Evolutionary conservation across 192 early-diverging fungal genomes (phyloP), one percentile per base, ranked within the genome.

Genomic region (Paraglomus brasilianum): DNA sequence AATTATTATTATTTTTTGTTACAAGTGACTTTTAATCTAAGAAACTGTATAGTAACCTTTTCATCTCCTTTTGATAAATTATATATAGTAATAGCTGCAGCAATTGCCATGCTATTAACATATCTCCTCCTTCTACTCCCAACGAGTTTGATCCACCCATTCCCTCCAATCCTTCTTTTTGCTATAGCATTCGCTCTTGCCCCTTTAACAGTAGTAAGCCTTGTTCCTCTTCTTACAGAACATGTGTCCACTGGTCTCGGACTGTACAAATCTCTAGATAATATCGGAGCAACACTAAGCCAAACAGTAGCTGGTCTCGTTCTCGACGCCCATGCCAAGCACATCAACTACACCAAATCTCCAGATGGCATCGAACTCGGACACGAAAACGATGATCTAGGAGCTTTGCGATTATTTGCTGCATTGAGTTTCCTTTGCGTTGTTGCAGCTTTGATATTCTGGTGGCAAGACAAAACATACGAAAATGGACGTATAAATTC

Each of bases 171-270:
- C 59, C 52, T 80, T 11, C 66, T 80, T 5, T 80, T 80, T 66
- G 79, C 79, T 4, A 14, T 78, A 5, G 76, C 79, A 0, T 65
- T 72, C 1, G 48, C 76, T 1, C 40, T 75, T 4, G 76, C 72
- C 36, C 76, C 79, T 17, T 46, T 80, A 13, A 77, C 79, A 10
- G 71, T 75, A 43, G 76, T 80, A 22, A 78, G 76, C 50, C 74
- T 72, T 30, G 72, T 80, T 59, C 79, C 79, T 9, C 47, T 80
- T 0, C 43, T 80, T 2, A 80, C 79, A 9, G 75, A 75, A 14
- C 73, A 80, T 69, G 74, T 80, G 4, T 76, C 79, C 1, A 80
- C 79, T 24, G 79, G 79, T 6, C 66, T 80, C 1, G 79, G 79
- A 17, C 69, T 80, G 5, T 63, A 75, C 42, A 61, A 69, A 43